Evolutionary conservation across 352 stramenopile species (phyloP).

Genomic region (Pythium folliculosum): DNA sequence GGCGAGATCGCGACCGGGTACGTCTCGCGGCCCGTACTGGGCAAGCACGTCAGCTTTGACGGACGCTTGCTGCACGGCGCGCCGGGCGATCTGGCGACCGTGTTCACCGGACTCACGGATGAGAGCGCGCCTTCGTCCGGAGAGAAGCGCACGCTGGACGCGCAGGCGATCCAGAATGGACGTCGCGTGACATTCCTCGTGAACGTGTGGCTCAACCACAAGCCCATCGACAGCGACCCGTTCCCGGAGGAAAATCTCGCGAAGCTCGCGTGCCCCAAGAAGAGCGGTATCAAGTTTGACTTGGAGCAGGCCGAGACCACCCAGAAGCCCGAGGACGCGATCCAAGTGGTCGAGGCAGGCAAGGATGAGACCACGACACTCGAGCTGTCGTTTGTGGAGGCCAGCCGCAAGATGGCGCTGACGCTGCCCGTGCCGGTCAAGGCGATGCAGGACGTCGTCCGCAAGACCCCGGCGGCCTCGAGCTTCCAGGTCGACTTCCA

Average conservation of each 20-base stretch:
- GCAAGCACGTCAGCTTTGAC: constrained; percentile 80
- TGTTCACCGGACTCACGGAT: constrained; percentile 21
- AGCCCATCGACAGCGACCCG: constrained; percentile 44
- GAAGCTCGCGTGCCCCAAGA: constrained; percentile 20
- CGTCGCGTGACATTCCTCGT: constrained; percentile 70
- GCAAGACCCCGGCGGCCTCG: constrained; percentile 28
- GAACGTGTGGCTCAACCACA: constrained; percentile 70
- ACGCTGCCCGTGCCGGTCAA: constrained; percentile 24
- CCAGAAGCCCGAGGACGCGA: constrained; percentile 20
- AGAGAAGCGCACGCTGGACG: constrained; percentile 25
- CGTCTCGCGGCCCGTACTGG: constrained; percentile 36
- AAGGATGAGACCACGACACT: constrained; percentile 33
- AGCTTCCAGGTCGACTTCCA: constrained; percentile 33
- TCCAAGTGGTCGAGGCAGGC: constrained; percentile 11
- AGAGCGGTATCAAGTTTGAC: constrained; percentile 22
- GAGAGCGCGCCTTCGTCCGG: constrained; percentile 21
- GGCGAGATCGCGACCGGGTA: constrained; percentile 35
- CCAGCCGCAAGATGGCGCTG: constrained; percentile 30
- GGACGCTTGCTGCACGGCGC: constrained; percentile 64
- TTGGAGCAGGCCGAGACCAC: constrained; percentile 25
- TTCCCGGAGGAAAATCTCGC: constrained; percentile 31
- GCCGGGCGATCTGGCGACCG: constrained; percentile 43
- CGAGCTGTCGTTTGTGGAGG: constrained; percentile 31
- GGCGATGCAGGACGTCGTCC: constrained; percentile 24
- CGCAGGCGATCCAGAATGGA: constrained; percentile 17